Evolutionary conservation across 2,329 filamentous ascomycete genomes (phyloP), one percentile per base, ranked within the genome.

Genomic region (Colletotrichum melonis): DNA sequence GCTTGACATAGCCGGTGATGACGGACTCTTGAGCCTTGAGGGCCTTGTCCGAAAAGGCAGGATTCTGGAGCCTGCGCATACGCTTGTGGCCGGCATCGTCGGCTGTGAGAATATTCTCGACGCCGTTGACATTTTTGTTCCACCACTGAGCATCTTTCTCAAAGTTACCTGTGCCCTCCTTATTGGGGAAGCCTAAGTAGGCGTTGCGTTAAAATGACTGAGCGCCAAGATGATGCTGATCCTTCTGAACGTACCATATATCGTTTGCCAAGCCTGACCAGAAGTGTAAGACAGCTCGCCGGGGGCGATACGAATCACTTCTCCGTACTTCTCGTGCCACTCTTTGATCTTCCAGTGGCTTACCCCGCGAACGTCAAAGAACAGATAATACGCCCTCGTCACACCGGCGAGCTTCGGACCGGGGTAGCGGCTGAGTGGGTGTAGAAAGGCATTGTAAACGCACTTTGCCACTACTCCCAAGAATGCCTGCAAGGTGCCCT

Each of bases 301-400:
- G 0, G 86, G 85, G 0, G 78, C 80, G 6, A 84, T 77, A 2
- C 86, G 82, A 14, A 88, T 79, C 0, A 86, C 79, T 22, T 77
- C 71, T 8, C 79, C 79, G 57, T 81, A 81, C 16, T 69, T 38
- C 19, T 77, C 69, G 22, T 80, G 79, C 60, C 73, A 71, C 26
- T 73, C 70, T 28, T 70, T 67, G 30, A 73, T 66, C 55, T 73
- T 73, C 70, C 70, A 73, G 12, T 73, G 70, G 9, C 70, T 73
- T 5, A 70, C 55, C 5, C 70, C 70, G 4, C 70, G 58, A 26
- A 73, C 67, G 14, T 73, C 70, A 35, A 58, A 73, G 58, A 67
- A 73, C 6, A 73, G 59, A 24, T 73, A 73, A 26, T 73, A 73
- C 7, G 70, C 70, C 3, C 71, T 59, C 22, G 67, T 72, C 4